Conservation (phyloP, 495 filamentous ascomycete genomes). For the Amniculicola lignicola region DNA sequence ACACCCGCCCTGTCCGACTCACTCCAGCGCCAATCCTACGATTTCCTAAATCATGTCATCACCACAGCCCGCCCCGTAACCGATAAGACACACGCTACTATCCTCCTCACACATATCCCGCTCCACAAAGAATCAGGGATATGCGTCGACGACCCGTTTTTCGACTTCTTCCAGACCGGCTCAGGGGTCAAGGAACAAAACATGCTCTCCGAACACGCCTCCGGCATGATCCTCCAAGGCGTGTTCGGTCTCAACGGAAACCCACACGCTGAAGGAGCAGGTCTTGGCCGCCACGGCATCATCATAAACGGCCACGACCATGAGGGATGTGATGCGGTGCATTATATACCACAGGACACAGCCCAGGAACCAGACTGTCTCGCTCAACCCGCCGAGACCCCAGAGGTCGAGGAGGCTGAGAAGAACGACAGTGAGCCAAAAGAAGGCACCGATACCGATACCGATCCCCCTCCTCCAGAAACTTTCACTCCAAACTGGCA, state of each 20-base stretch:
- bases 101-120: constrained; percentile 89
- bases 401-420: neutral
- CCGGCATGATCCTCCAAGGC: constrained; percentile 67
- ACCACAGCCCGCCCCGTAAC: constrained; percentile 63
- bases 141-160: constrained; percentile 79
- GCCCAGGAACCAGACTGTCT: constrained; percentile 26
- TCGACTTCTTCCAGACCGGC: constrained; percentile 61
- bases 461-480: constrained; percentile 20
- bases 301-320: constrained; percentile 94
- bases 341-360: constrained; percentile 53
- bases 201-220: constrained; percentile 68
- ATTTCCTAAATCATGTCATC: constrained; percentile 72
- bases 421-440: neutral
- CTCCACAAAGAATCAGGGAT: constrained; percentile 78
- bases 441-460: constrained; percentile 38
- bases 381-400: neutral
- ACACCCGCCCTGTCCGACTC: constrained; percentile 63
- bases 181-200: constrained; percentile 88
- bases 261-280: constrained; percentile 49
- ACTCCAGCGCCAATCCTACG: constrained; percentile 69
- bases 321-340: constrained; percentile 83
- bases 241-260: constrained; percentile 74
- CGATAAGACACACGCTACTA: constrained; percentile 63
- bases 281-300: constrained; percentile 64
- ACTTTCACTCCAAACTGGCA: constrained; percentile 2